Base-by-base conservation (phyloP, 495 filamentous ascomycete genomes). In the Astrocystis sublimbata region DNA sequence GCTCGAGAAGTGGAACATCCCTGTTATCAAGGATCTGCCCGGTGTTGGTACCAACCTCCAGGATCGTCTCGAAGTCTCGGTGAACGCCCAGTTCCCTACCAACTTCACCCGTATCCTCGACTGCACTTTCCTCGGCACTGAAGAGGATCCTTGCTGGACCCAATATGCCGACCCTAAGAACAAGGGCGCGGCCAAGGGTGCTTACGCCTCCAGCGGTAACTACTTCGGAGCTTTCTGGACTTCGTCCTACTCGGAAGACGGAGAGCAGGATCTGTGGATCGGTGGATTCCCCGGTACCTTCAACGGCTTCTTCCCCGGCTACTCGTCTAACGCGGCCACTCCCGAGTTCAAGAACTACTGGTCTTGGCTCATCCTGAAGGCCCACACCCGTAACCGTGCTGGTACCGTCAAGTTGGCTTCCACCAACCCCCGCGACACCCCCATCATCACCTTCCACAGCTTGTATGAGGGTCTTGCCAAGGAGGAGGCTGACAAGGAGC, bases 31-130 rank as follows among this genome's bases (percentile, higher is more conserved):
- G 30, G 79, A 88, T 62, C 74, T 85, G 0, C 85, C 86, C 0
- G 84, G 81, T 12, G 86, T 90, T 0, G 88, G 88, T 43, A 75
- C 76, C 13, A 89, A 89, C 69, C 73, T 89, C 1, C 85, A 88
- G 52, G 85, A 89, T 65, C 84, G 84, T 68, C 85, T 86, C 68
- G 86, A 88, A 56, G 77, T 75, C 30, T 64, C 73, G 30, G 78
- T 87, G 4, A 74, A 78, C 33, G 80, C 73, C 52, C 69, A 76
- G 1, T 69, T 73, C 6, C 76, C 80, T 33, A 45, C 67, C 17
- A 69, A 81, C 66, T 82, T 78, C 63, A 64, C 69, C 1, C 67
- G 75, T 0, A 70, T 82, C 28, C 51, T 70, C 8, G 79, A 76
- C 50, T 87, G 84, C 70, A 82, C 81, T 0, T 76, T 74, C 68